phyloP scores from a whole-genome alignment of 1,284 basidiomycete genomes.

The Ganoderma sinense region DNA sequence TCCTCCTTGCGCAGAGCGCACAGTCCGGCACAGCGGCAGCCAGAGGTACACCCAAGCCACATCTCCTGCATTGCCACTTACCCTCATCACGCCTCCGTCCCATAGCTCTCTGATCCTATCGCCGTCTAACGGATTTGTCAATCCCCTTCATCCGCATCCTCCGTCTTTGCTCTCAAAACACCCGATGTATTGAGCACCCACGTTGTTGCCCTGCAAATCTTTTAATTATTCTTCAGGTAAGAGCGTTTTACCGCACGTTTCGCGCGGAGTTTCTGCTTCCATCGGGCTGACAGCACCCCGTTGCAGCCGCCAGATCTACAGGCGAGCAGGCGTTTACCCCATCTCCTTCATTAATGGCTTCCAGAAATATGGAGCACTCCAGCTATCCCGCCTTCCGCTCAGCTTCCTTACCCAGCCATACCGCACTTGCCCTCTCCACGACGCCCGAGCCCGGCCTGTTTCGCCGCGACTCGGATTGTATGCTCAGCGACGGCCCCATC shows the following conservation, averaged over 20 bases:
- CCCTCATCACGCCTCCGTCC: slow-evolving; percentile 19
- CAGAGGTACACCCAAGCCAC: slow-evolving; percentile 11
- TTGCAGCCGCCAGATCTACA: slow-evolving; percentile 34
- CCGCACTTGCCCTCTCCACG: slow-evolving; percentile 33
- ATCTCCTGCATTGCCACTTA: slow-evolving; percentile 14
- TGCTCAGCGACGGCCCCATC: slow-evolving; percentile 46
- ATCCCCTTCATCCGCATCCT: slow-evolving; percentile 26
- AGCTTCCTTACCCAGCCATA: slow-evolving; percentile 44
- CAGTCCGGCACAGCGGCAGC: slow-evolving; percentile 17
- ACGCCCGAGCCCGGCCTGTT: slow-evolving; percentile 34
- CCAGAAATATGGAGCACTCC: slow-evolving; percentile 33
- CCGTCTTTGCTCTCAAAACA: slow-evolving; percentile 22
- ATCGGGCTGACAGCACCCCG: slow-evolving; percentile 28
- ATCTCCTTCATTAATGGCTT: slow-evolving; percentile 32
- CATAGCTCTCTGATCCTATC: slow-evolving; percentile 35
- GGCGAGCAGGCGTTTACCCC: slow-evolving; percentile 38
- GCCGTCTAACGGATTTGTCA: slow-evolving; percentile 27
- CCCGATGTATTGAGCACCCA: slow-evolving; percentile 34
- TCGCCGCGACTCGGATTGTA: slow-evolving; percentile 42
- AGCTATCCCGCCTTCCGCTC: slow-evolving; percentile 41
- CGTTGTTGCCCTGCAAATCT: slow-evolving; percentile 25
- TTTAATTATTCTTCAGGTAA: slow-evolving; percentile 36
- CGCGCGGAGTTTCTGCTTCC: slow-evolving; percentile 27
- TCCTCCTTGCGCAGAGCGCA: slow-evolving; percentile 34
- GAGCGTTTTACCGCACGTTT: slow-evolving; percentile 31